phyloP scores from a whole-genome alignment of 148 eudicot genomes.

The Rhododendron mucronatum region DNA sequence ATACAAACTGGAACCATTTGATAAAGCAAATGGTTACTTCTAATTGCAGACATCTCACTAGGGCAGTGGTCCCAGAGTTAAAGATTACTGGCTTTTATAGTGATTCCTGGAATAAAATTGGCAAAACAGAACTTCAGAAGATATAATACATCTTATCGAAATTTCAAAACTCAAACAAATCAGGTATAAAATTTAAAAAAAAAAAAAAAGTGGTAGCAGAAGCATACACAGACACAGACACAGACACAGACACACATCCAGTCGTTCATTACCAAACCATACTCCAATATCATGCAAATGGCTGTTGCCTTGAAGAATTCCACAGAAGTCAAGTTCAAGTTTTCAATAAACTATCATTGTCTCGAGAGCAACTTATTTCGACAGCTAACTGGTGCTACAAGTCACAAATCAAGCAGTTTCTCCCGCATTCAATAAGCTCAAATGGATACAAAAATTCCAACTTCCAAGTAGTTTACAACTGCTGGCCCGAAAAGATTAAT shows the following conservation, averaged over 20 bases:
- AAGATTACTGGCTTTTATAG: background rate
- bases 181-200: background rate
- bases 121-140: background rate
- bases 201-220: background rate
- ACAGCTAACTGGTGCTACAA: background rate
- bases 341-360: background rate
- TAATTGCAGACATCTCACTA: background rate
- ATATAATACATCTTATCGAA: background rate
- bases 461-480: conserved; percentile 6
- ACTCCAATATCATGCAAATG: background rate
- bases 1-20: too few species aligned
- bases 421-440: background rate
- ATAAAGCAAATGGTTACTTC: too few species aligned
- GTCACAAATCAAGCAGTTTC: background rate
- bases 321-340: background rate
- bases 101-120: background rate
- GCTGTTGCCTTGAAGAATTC: background rate
- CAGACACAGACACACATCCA: too few species aligned
- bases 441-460: background rate
- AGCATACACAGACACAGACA: too few species aligned
- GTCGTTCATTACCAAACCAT: background rate
- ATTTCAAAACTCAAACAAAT: background rate
- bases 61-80: background rate
- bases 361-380: background rate
- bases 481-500: background rate